These are phyloP conservation scores for Trichosporon sp. DNA, from an alignment of 1,284 basidiomycete species.

Conservation along the genomic window DNA sequence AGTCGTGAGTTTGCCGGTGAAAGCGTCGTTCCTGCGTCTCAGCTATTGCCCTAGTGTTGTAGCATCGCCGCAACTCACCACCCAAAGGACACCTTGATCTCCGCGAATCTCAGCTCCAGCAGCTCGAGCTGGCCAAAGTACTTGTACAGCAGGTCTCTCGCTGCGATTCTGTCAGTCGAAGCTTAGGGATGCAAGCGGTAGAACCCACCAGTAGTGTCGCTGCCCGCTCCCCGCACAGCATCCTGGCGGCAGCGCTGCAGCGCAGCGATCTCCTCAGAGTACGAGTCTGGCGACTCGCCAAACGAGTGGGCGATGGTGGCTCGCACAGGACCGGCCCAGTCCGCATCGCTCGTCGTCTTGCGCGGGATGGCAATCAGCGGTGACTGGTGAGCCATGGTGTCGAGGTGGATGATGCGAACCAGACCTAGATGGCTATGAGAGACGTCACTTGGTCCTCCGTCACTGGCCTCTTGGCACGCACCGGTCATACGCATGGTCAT, in stretches of 20 bases:
- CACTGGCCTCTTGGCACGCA: no score
- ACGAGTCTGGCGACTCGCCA: conserved; percentile 84
- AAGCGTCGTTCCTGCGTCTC: conserved; percentile 71
- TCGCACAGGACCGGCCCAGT: conserved; percentile 84
- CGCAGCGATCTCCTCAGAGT: conserved; percentile 71
- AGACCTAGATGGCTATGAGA: not conserved
- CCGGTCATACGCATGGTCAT: not conserved
- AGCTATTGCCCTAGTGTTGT: not conserved
- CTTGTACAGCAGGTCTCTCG: conserved; percentile 91
- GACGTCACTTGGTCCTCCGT: not conserved
- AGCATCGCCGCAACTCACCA: conserved; percentile 53
- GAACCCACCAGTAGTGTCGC: conserved; percentile 78
- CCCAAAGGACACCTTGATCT: conserved; percentile 89
- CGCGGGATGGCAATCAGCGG: conserved; percentile 52
- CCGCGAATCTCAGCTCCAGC: conserved; percentile 91
- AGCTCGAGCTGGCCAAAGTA: conserved; percentile 99
- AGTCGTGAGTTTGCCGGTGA: conserved; percentile 84
- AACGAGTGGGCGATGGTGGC: conserved; percentile 85
- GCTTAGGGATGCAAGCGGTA: no score
- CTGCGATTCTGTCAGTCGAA: conserved; percentile 44
- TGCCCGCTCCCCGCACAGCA: conserved; percentile 88
- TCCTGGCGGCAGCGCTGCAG: conserved; percentile 90
- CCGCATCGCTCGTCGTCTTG: conserved; percentile 59
- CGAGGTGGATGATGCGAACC: not conserved
- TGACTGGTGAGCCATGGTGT: conserved; percentile 45